A percentile compares a stretch with the other conserved stretches of the same genome.
These are phyloP conservation scores for Mariannaea sp. DNA, from an alignment of 2,329 filamentous ascomycete genomes.

Conservation along the genomic window DNA sequence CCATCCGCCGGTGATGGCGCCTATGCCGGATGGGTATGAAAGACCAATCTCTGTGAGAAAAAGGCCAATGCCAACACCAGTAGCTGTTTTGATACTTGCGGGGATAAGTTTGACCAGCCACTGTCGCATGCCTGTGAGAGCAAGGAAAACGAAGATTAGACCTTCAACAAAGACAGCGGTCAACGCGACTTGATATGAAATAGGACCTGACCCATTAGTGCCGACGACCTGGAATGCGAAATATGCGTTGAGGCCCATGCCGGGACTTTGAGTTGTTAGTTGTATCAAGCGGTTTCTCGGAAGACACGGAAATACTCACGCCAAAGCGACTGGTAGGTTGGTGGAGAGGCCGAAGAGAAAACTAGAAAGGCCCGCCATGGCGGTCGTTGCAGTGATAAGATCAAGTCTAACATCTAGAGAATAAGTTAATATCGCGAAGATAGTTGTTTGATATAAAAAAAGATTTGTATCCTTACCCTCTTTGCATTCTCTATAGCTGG, in stretches of 20 bases:
- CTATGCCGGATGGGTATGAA: constrained; percentile 78
- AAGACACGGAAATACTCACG: constrained; percentile 13
- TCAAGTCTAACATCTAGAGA: constrained; percentile 65
- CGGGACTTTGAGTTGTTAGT: constrained; percentile 41
- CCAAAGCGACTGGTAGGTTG: constrained; percentile 28
- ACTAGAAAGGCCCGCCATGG: constrained; percentile 70
- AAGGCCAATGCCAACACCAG: constrained; percentile 78
- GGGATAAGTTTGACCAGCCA: constrained; percentile 82
- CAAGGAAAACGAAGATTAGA: constrained; percentile 75
- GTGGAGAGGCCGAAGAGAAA: constrained; percentile 26
- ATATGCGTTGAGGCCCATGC: constrained; percentile 72
- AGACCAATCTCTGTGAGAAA: constrained; percentile 73
- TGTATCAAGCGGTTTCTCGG: constrained; percentile 63
- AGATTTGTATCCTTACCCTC: constrained; percentile 18
- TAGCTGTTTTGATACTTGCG: constrained; percentile 78
- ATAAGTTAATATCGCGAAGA: background rate
- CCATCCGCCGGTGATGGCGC: constrained; percentile 67
- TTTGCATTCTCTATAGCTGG: constrained; percentile 49
- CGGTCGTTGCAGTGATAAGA: constrained; percentile 77
- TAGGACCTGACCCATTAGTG: constrained; percentile 70
- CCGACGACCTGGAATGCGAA: constrained; percentile 73
- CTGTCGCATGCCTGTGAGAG: constrained; percentile 77
- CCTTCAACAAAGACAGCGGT: constrained; percentile 84
- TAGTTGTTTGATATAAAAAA: too few species aligned
- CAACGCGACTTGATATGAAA: constrained; percentile 73